Evolutionary conservation across 495 filamentous ascomycete genomes (phyloP), one percentile per base, ranked within the genome.

Genomic region (Daldinia bambusicola): DNA sequence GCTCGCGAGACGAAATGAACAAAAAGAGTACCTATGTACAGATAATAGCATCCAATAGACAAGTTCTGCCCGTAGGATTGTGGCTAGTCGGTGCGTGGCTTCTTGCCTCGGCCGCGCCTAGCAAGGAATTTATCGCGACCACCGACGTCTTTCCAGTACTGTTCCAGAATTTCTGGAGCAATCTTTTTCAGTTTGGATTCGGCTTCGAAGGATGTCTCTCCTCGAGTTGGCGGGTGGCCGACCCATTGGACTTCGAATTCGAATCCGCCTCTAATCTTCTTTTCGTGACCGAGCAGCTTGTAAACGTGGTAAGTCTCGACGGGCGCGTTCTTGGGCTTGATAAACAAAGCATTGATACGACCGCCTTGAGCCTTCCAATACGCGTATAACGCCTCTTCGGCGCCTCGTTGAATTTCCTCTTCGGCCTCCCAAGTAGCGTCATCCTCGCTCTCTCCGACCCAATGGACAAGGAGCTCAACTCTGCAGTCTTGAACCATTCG

Each of bases 221-320:
- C 74, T 10, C 55, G 68, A 34, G 56, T 70, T 1, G 66, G 8
- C 13, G 74, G 63, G 45, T 77, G 75, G 5, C 75, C 75, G 4
- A 77, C 75, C 75, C 75, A 77, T 26, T 77, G 75, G 7, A 77
- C 74, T 64, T 76, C 75, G 51, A 76, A 72, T 52, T 77, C 66
- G 61, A 77, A 76, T n/a, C 75, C 75, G 0, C 75, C 75, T 55
- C 70, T 65, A 4, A 22, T 18, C 8, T 66, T 75, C 63, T 61
- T 75, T 32, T 76, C 61, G 38, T 77, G 75, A 0, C 57, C 31
- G 12, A 76, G 66, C 8, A 77, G 55, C 31, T 66, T 76, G 36
- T 61, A 76, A 6, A 76, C 74, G 48, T 72, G 69, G 41, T 77
- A 77, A 0, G 13, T 59, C 71, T 77, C 73, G 9, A 62, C 20